A percentile compares a stretch with the other conserved stretches of the same genome.
phyloP scores from a whole-genome alignment of 2,329 filamentous ascomycete genomes.

The Orbilia brochopaga region DNA sequence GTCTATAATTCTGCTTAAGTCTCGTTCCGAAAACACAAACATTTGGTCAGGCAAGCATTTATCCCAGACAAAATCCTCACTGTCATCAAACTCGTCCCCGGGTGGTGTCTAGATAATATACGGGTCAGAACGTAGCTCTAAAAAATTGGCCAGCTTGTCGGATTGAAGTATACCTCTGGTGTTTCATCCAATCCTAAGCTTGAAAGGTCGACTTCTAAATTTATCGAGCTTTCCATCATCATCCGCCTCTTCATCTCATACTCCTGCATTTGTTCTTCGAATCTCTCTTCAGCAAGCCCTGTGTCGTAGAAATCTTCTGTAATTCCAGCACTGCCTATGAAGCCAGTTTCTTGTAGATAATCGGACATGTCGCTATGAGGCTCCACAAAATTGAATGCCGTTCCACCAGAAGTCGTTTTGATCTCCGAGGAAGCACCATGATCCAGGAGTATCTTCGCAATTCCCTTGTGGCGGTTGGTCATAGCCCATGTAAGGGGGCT shows the following conservation, averaged over 20 bases:
- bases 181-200: conserved; percentile 96
- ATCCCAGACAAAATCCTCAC: conserved; percentile 94
- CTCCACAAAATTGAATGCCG: conserved; percentile 92
- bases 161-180: conserved; percentile 71
- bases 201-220: conserved; percentile 92
- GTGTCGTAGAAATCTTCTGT: conserved; percentile 92
- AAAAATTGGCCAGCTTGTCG: background rate
- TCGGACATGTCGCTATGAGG: conserved; percentile 96
- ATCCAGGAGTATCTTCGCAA: conserved; percentile 89
- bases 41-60: conserved; percentile 96
- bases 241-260: conserved; percentile 93
- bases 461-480: conserved; percentile 96
- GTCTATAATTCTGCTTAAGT: conserved; percentile 87
- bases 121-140: conserved; percentile 6
- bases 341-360: conserved; percentile 92
- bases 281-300: conserved; percentile 88
- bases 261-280: conserved; percentile 96
- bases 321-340: conserved; percentile 81
- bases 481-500: conserved; percentile 99
- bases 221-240: conserved; percentile 99
- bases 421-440: conserved; percentile 94
- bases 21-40: conserved; percentile 98
- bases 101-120: conserved; percentile 58
- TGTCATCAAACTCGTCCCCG: conserved; percentile 84
- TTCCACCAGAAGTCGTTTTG: conserved; percentile 90